Percentiles rank a stretch among this genome's conserved stretches.
These are phyloP conservation scores for Inga oerstediana DNA, from an alignment of 306 rosid genomes.

Conservation along the genomic window DNA sequence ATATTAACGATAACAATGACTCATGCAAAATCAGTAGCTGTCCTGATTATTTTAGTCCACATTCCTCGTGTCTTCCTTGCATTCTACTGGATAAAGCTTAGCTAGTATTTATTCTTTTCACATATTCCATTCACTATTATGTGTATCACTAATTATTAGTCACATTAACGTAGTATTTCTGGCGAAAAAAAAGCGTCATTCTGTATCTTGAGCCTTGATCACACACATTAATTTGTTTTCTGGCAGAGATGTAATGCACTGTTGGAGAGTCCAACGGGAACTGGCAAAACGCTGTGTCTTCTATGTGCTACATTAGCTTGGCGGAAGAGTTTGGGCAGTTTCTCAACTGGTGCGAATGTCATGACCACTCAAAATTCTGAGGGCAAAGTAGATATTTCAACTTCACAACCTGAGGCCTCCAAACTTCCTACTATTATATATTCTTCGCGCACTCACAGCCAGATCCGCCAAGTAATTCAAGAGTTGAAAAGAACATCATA, in stretches of 20 bases:
- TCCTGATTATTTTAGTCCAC: constrained; percentile 7
- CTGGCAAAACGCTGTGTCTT: constrained; percentile 95
- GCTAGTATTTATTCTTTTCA: background rate
- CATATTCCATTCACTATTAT: background rate
- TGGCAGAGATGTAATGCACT: constrained; percentile 82
- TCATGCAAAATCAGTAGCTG: background rate
- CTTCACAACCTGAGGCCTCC: constrained; percentile 46
- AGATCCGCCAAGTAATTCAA: constrained; percentile 89
- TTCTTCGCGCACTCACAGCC: constrained; percentile 96
- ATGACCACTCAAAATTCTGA: constrained; percentile 45
- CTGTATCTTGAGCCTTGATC: constrained; percentile 12
- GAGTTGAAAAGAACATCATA: constrained; percentile 85
- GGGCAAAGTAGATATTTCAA: constrained; percentile 35
- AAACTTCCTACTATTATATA: constrained; percentile 69
- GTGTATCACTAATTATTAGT: constrained; percentile 7
- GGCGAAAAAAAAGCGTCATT: background rate
- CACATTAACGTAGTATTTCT: background rate
- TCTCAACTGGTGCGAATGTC: constrained; percentile 59
- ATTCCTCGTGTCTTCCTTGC: background rate
- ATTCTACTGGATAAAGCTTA: background rate
- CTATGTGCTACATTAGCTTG: constrained; percentile 94
- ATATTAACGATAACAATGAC: background rate
- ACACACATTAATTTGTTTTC: constrained; percentile 5
- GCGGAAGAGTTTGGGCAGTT: constrained; percentile 88
- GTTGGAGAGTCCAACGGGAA: constrained; percentile 97